These are phyloP conservation scores for Starmerella vaccinii DNA, from an alignment of 805 yeast species.

Conservation along the genomic window DNA sequence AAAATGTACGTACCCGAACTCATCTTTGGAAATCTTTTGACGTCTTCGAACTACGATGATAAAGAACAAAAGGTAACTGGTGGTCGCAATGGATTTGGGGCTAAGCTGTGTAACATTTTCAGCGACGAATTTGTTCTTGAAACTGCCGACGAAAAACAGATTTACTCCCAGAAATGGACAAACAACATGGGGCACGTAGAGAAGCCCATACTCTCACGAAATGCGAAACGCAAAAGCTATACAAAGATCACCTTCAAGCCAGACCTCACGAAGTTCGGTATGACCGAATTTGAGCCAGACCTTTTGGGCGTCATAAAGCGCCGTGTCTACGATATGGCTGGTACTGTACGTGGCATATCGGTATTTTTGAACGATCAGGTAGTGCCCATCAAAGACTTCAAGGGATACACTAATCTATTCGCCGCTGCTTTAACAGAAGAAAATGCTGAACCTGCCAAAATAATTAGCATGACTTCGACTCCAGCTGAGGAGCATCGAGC, in stretches of 20 bases:
- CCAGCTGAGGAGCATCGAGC: too few relatives aligned
- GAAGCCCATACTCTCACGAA: constrained; percentile 58
- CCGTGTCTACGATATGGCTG: constrained; percentile 92
- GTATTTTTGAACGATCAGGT: constrained; percentile 69
- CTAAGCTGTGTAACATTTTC: constrained; percentile 91
- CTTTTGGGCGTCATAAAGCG: constrained; percentile 74
- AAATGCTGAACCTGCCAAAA: constrained; percentile 31
- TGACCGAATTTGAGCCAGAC: constrained; percentile 77
- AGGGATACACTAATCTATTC: constrained; percentile 79
- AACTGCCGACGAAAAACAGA: constrained; percentile 70
- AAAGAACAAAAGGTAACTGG: constrained; percentile 92
- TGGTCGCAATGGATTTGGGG: constrained; percentile 98
- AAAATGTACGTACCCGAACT: constrained; percentile 89
- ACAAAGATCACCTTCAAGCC: constrained; percentile 85
- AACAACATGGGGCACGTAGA: constrained; percentile 72
- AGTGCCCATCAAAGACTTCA: constrained; percentile 63
- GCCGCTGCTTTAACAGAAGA: constrained; percentile 55
- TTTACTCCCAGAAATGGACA: constrained; percentile 76
- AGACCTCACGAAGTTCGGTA: constrained; percentile 70
- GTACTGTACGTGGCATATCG: constrained; percentile 74
- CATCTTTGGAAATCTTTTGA: constrained; percentile 87
- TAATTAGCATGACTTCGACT: constrained; percentile 61
- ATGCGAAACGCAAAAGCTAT: constrained; percentile 44
- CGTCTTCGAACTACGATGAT: constrained; percentile 94
- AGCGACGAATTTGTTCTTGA: constrained; percentile 78